These are phyloP conservation scores for Amylocystis lapponica DNA, from an alignment of 768 basidiomycete species.

Conservation along the genomic window DNA sequence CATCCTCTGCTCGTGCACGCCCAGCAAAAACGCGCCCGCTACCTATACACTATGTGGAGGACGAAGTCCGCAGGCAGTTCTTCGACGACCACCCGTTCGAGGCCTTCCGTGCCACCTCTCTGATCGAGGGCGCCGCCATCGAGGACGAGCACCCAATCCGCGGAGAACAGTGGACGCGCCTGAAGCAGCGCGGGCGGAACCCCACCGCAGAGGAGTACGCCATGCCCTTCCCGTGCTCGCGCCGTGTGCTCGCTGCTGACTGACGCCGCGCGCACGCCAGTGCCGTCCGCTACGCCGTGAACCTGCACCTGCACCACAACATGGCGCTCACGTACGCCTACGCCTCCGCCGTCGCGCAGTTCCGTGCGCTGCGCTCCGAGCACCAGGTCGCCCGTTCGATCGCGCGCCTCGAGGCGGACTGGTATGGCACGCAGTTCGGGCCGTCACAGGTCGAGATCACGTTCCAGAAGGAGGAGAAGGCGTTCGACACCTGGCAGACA, in stretches of 20 bases:
- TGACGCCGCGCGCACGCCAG: no score
- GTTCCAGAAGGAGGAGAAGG: slow-evolving; percentile 56
- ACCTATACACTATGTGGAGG: slow-evolving; percentile 75
- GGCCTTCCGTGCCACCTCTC: slow-evolving; percentile 71
- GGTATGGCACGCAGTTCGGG: slow-evolving; percentile 62
- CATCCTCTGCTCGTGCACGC: slow-evolving; percentile 14
- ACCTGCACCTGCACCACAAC: slow-evolving; percentile 61
- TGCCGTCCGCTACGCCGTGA: slow-evolving; percentile 72
- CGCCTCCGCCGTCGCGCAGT: slow-evolving; percentile 71
- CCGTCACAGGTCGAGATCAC: slow-evolving; percentile 55
- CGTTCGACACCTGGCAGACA: slow-evolving; percentile 55
- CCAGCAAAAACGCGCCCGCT: slow-evolving; percentile 32
- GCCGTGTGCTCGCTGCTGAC: slow-evolving; percentile 2
- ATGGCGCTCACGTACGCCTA: slow-evolving; percentile 77
- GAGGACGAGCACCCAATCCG: slow-evolving; percentile 49
- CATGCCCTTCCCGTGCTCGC: not conserved
- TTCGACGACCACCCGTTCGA: slow-evolving; percentile 97
- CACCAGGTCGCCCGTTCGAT: slow-evolving; percentile 71
- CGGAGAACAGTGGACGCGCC: slow-evolving; percentile 67
- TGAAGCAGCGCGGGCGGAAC: slow-evolving; percentile 77
- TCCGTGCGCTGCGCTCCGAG: slow-evolving; percentile 81
- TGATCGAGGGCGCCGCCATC: slow-evolving; percentile 67
- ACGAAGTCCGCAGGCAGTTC: slow-evolving; percentile 83
- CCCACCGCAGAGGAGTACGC: slow-evolving; percentile 90
- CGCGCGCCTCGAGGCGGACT: slow-evolving; percentile 75